Evolutionary conservation across 768 basidiomycete genomes (phyloP), one percentile per base, ranked within the genome.

Genomic region (Clitopilus hobsonii): DNA sequence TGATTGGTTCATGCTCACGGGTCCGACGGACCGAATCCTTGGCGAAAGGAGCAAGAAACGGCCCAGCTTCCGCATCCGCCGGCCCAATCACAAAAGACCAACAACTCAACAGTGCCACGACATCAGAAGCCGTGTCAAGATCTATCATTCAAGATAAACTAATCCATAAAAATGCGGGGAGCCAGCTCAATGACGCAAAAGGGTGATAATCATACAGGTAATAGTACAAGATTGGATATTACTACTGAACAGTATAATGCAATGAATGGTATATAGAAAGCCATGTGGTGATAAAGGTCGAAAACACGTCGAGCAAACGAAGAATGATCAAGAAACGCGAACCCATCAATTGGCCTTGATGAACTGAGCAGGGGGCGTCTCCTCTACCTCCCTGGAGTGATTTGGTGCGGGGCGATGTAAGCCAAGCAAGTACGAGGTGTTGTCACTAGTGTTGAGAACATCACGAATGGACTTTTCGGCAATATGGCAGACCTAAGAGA

Each of bases 381-480:
- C 41, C 41, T 45, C 41, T 18, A 45, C 18, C 41, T 45, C 41
- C 41, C 41, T 45, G 41, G 41, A 47, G 47, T 65, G 60, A 18
- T 70, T 65, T 18, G 61, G 53, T 49, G 70, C 60, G 16, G 73
- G 64, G 11, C 63, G 62, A 63, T 91, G 90, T 38, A 91, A 75
- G 32, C 78, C 80, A 52, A 92, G 80, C 45, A 92, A 81, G 45
- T 78, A 77, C 23, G 79, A 67, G 11, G 76, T 75, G 52, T 92
- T 91, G 71, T 90, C 85, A 55, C 74, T 79, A 18, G 82, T 83
- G 64, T 86, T 80, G 36, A 92, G 74, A 23, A 90, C 86, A 56
- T 81, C 78, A 10, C 75, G 71, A 48, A 92, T 86, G 1, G 90
- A 91, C 55, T 80, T 75, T 65, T 86, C 84, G 14, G 86, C 88